Evolutionary conservation across 164 flowering plant genomes (phyloP), one percentile per base, ranked within the genome.

Genomic region (Macadamia integrifolia): DNA sequence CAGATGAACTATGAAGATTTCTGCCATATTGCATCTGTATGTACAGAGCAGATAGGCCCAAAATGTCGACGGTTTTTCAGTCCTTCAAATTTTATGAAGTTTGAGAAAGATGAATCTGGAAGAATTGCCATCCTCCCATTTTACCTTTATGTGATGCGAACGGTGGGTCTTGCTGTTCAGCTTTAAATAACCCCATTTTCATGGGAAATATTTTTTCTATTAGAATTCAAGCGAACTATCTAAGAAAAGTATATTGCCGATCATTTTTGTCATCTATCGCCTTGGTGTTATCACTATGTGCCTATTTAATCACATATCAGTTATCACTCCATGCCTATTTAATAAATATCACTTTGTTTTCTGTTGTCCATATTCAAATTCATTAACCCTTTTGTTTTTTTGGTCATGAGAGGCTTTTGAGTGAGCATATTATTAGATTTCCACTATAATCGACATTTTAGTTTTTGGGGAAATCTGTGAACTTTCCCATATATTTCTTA

Each of bases 1-100:
- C 76, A 94, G 99, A 94, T 94, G 99, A 92, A 94, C 64, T 94
- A 94, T 83, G 98, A 94, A 81, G 99, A 94, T 75, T 94, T 94
- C 80, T 94, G 99, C 82, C 97, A 90, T 78, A 94, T 94, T 76
- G 97, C 97, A 56, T 89, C 99, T 57, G 96, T 90, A 61, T 94
- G 99, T 79, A 80, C 96, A 23, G 98, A 94, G 79, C 99, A 94
- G 79, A 88, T 94, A 77, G 97, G 99, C 58, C 90, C 96, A 57
- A 94, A 94, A 75, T 94, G 98, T 75, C 85, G 97, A 1, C 88
- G 97, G 6, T 94, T 94, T 79, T 94, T 94, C 80, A 92, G 98
- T 72, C 97, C 99, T 65, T 94, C 99, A 64, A 92, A 94, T 77
- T 94, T 94, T 77, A 94, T 94, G 99, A 92, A 94, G 84, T 94